Evolutionary conservation across 164 flowering plant species (phyloP).

Genomic region (Stephania yunnanensis): DNA sequence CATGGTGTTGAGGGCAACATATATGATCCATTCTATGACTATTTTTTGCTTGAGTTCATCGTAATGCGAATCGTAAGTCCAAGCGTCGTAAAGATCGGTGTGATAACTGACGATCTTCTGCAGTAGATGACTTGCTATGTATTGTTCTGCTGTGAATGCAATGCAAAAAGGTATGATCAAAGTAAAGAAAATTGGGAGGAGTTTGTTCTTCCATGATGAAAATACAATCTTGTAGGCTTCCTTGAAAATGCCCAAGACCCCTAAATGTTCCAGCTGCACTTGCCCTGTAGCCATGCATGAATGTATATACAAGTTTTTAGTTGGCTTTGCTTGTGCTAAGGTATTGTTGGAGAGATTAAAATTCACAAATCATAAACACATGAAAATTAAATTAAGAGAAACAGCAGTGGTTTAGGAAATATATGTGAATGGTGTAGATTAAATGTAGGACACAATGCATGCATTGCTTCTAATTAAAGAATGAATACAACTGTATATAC

Average conservation of each 20-base stretch:
- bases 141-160: slow-evolving; percentile 42
- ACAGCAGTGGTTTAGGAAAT: too few relatives aligned
- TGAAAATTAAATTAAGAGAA: too few relatives aligned
- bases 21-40: slow-evolving; percentile 24
- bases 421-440: too few relatives aligned
- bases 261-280: slow-evolving; percentile 44
- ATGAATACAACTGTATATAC: too few relatives aligned
- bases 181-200: slow-evolving; percentile 44
- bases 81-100: slow-evolving; percentile 5
- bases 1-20: slow-evolving; percentile 24
- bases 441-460: too few relatives aligned
- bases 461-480: too few relatives aligned
- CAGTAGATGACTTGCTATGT: slow-evolving; percentile 33
- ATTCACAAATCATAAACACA: too few relatives aligned
- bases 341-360: too few relatives aligned
- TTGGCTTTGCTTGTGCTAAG: too few relatives aligned
- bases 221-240: slow-evolving; percentile 37
- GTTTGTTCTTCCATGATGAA: slow-evolving; percentile 31
- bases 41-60: slow-evolving; percentile 11
- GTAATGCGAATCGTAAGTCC: slow-evolving; percentile 4
- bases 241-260: slow-evolving; percentile 30
- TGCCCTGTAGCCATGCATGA: slow-evolving; percentile 26
- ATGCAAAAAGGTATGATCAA: slow-evolving; percentile 58
- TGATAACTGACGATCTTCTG: slow-evolving; percentile 23
- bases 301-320: too few relatives aligned